These are phyloP conservation scores for Theobroma cacao DNA, from an alignment of 345 rosid genomes.

Conservation along the genomic window DNA sequence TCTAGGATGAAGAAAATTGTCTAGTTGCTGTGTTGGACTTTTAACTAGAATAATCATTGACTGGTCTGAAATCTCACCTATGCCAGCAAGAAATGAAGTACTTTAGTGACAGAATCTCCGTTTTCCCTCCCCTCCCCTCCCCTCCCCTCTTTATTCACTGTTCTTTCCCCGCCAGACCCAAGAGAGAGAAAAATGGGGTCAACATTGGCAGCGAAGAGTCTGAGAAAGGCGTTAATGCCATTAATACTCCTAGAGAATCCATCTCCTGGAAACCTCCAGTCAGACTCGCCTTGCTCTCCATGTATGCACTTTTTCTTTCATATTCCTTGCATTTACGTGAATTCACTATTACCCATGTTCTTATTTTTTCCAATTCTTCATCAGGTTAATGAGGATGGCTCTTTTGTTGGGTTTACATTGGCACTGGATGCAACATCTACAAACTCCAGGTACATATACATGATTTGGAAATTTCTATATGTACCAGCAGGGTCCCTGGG, in stretches of 20 bases:
- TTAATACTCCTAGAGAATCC: conserved; percentile 46
- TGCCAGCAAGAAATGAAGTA: not conserved
- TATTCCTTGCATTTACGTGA: not conserved
- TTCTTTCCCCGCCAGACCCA: conserved; percentile 13
- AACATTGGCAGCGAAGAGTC: conserved; percentile 41
- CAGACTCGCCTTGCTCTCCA: conserved; percentile 74
- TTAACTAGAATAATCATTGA: not conserved
- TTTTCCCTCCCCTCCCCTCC: not conserved
- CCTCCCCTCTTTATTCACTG: too few relatives aligned
- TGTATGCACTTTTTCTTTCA: conserved; percentile 18
- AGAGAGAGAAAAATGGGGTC: conserved; percentile 14
- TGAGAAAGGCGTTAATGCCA: conserved; percentile 52
- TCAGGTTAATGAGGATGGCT: conserved; percentile 43
- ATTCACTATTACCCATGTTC: not conserved
- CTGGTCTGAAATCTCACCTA: not conserved
- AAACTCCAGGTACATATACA: conserved; percentile 38
- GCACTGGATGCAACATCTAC: conserved; percentile 58
- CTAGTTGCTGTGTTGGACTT: not conserved
- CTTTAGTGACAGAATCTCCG: not conserved
- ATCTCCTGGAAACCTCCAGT: conserved; percentile 61
- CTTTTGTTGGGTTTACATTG: conserved; percentile 58
- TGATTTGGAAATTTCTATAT: not conserved
- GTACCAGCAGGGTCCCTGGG: not conserved
- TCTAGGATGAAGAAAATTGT: not conserved
- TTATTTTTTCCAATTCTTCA: too few relatives aligned